phyloP scores from a whole-genome alignment of 139 green algal species.

The Astrephomene gubernaculifera region DNA sequence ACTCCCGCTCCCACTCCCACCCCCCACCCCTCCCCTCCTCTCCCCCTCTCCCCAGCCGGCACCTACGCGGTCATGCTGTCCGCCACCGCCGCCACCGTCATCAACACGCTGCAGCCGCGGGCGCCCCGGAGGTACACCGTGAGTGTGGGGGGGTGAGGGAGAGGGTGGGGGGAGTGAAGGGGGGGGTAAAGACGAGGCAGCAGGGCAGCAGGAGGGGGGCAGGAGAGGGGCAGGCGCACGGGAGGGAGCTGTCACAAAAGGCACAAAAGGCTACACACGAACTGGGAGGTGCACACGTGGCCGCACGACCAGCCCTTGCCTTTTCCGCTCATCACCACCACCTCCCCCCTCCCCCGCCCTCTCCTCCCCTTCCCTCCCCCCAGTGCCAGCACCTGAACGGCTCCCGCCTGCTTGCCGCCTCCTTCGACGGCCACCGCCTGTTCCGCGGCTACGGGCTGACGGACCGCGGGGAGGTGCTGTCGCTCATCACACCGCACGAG shows the following conservation, averaged over 20 bases:
- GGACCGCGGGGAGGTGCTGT: constrained; percentile 38
- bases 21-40: not conserved
- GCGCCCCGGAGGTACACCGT: not conserved
- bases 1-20: not conserved
- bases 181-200: not conserved
- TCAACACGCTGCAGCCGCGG: constrained; percentile 36
- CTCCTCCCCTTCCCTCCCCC: not conserved
- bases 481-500: constrained; percentile 53
- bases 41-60: constrained; percentile 14
- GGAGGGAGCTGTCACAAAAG: too few species aligned
- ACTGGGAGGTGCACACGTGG: too few species aligned
- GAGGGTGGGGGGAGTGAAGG: not conserved
- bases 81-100: constrained; percentile 9
- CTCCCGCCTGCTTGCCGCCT: constrained; percentile 49
- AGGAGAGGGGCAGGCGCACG: too few species aligned
- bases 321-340: not conserved
- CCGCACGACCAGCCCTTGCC: not conserved
- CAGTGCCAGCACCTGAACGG: constrained; percentile 52
- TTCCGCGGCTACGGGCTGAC: constrained; percentile 52
- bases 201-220: not conserved
- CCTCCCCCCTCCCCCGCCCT: not conserved
- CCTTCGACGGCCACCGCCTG: constrained; percentile 50
- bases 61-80: constrained; percentile 36
- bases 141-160: not conserved
- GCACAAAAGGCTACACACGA: too few species aligned